Conservation (phyloP, 169 alveolate genomes). For the Ichthyophthirius multifiliis region DNA sequence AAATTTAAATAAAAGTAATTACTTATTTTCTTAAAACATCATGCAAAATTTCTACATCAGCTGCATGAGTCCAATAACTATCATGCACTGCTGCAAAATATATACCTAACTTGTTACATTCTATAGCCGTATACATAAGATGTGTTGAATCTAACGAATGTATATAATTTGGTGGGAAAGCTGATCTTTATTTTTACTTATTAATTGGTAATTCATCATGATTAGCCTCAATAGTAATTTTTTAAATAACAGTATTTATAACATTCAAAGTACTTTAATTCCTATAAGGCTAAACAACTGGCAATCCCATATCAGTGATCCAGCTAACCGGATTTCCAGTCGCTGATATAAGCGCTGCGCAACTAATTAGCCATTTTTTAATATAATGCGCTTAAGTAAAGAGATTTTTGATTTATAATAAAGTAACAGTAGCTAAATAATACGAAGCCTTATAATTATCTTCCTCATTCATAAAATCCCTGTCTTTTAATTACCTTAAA, state of each 20-base stretch:
- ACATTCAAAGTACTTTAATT: conserved; percentile 37
- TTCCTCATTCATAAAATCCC: conserved; percentile 51
- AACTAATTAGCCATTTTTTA: conserved; percentile 93
- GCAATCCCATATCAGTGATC: conserved; percentile 94
- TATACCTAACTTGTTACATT: conserved; percentile 72
- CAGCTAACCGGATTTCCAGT: conserved; percentile 93
- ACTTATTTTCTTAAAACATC: conserved; percentile 77
- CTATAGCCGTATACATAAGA: conserved; percentile 93
- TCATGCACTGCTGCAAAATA: conserved; percentile 97
- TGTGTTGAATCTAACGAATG: conserved; percentile 97
- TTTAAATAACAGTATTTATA: conserved; percentile 45
- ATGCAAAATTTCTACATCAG: conserved; percentile 89
- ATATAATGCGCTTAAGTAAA: conserved; percentile 93
- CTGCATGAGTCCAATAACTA: conserved; percentile 96
- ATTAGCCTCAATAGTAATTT: conserved; percentile 28
- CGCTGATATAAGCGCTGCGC: conserved; percentile 88
- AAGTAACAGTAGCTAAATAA: conserved; percentile 89
- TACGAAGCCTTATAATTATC: conserved; percentile 61
- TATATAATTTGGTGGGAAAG: conserved; percentile 96
- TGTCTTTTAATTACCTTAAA: conserved; percentile 76
- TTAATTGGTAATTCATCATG: conserved; percentile 65
- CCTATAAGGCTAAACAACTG: conserved; percentile 95
- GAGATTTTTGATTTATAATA: conserved; percentile 91
- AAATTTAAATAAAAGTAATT: neutral
- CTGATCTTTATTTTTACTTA: conserved; percentile 90